Conservation (phyloP, 768 basidiomycete species). For the Amanita phalloides region DNA sequence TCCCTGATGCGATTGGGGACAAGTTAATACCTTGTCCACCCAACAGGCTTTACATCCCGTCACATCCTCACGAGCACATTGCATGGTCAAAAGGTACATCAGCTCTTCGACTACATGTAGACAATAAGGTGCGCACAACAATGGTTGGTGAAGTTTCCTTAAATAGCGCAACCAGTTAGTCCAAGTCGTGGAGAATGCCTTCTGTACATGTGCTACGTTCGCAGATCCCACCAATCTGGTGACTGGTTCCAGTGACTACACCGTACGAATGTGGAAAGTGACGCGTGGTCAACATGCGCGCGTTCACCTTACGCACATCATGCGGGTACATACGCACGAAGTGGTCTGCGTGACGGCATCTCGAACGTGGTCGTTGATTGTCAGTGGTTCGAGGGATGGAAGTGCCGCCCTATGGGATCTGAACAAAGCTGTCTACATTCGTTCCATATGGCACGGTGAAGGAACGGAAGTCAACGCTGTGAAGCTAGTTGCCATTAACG, state of each 20-base stretch:
- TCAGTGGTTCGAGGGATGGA: conserved; percentile 82
- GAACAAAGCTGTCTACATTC: conserved; percentile 70
- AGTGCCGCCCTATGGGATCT: conserved; percentile 87
- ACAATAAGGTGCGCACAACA: conserved; percentile 39
- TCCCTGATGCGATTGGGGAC: conserved; percentile 47
- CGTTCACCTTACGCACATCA: conserved; percentile 50
- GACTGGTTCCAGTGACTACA: conserved; percentile 73
- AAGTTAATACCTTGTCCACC: conserved; percentile 51
- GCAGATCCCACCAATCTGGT: conserved; percentile 64
- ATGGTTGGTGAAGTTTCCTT: not conserved
- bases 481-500: conserved; percentile 68
- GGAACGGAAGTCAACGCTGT: conserved; percentile 33
- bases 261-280: conserved; percentile 76
- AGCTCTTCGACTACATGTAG: conserved; percentile 52
- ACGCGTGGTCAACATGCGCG: conserved; percentile 24
- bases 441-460: conserved; percentile 67
- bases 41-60: conserved; percentile 47
- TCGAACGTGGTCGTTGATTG: conserved; percentile 69
- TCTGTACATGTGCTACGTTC: conserved; percentile 66
- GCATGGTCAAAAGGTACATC: conserved; percentile 51
- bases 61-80: conserved; percentile 54
- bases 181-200: conserved; percentile 68
- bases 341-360: conserved; percentile 65
- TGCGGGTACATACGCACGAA: conserved; percentile 69
- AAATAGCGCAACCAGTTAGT: conserved; percentile 33